Conservation (phyloP, 2,329 filamentous ascomycete genomes). For the Fusarium duplospermum region DNA sequence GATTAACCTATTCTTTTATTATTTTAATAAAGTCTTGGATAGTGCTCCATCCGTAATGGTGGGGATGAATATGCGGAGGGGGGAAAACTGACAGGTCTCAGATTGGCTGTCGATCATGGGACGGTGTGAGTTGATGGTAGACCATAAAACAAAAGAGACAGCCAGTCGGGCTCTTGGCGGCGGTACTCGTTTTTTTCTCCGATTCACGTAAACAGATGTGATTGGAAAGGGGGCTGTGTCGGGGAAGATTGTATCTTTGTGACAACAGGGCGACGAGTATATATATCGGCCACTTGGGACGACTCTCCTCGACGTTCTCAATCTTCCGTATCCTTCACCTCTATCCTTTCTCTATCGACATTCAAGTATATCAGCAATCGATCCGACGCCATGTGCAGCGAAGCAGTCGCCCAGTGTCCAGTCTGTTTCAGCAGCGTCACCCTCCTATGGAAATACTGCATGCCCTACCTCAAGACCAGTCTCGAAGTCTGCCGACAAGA, state of each 20-base stretch:
- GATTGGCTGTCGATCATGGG: slow-evolving; percentile 5
- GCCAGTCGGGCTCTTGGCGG: background rate
- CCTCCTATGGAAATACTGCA: slow-evolving; percentile 12
- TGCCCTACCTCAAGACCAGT: slow-evolving; percentile 5
- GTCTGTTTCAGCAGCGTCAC: slow-evolving; percentile 7
- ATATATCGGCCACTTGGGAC: background rate
- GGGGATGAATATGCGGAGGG: background rate
- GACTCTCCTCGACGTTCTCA: background rate
- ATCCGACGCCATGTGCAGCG: slow-evolving; percentile 2
- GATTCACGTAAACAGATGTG: background rate
- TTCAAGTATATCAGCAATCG: background rate
- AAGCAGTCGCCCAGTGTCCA: slow-evolving; percentile 3
- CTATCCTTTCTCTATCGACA: background rate
- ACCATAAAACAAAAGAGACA: background rate
- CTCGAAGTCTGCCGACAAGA: background rate
- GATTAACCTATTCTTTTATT: too few relatives aligned
- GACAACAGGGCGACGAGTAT: background rate
- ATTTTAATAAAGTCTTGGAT: too few relatives aligned
- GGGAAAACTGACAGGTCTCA: slow-evolving; percentile 8
- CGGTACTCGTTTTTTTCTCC: background rate
- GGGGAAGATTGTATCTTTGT: background rate
- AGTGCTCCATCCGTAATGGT: too few relatives aligned
- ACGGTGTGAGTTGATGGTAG: background rate
- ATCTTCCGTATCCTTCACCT: background rate
- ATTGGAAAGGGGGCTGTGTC: background rate